Evolutionary conservation across 1,284 basidiomycete species (phyloP), one percentile per base, ranked within the genome.

Genomic region (Trametes hirsuta): DNA sequence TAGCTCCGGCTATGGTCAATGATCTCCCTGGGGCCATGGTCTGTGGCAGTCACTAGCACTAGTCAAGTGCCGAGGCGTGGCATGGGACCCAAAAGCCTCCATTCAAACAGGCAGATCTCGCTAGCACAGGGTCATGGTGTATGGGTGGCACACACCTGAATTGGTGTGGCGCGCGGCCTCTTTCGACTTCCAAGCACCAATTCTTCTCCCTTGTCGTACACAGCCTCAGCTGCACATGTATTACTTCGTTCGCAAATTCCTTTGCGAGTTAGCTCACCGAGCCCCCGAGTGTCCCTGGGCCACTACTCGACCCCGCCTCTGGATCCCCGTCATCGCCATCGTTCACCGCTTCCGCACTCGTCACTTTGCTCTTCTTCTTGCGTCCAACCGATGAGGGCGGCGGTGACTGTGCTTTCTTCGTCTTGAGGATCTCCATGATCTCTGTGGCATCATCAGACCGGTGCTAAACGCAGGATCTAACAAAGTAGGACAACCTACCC

Each of bases 381-480:
- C 66, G 68, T 1, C 74, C 68, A 0, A 73, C 60, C 8, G 76
- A 67, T 22, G 77, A 68, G 6, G 71, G 68, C 6, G 85, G 84
- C 39, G 84, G 68, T 53, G 70, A 69, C 41, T 86, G 81, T 0
- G 84, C 81, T 66, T 91, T 88, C 72, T 90, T 91, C 47, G 84
- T 79, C 53, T 84, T 80, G 47, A 92, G 77, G 59, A 92, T 91
- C 63, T 91, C 88, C 82, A 92, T 86, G 59, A 92, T 89, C 74
- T 92, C 90, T 91, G 66, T 15, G 37, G 35, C 12, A 34, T 14
- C 9, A 9, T 22, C 53, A 4, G 15, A 48, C 15, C 22, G 35
- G 50, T n/a, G 37, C 39, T 39, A 24, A 24, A 15, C 14, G 34
- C 14, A 18, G 21, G 30, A 11, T n/a, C n/a, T n/a, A 18, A 21